A percentile compares a stretch with the other conserved stretches of the same genome.
phyloP scores from a whole-genome alignment of 129 eudicot genomes.

The Deinandra increscens region DNA sequence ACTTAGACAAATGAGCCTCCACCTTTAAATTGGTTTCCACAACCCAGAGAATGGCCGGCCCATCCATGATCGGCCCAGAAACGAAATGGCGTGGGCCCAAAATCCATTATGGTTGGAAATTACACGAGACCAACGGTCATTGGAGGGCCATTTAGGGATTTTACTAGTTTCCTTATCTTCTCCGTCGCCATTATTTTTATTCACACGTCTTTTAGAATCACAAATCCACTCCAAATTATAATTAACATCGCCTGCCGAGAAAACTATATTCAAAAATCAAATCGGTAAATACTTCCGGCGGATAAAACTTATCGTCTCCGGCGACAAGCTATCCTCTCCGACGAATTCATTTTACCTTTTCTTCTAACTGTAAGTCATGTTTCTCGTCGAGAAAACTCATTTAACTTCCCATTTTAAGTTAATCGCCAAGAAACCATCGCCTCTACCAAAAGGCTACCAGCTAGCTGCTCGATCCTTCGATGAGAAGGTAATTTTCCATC shows the following conservation, averaged over 20 bases:
- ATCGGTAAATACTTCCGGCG: background rate
- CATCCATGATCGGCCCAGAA: too few relatives aligned
- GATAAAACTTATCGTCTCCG: background rate
- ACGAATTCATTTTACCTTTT: background rate
- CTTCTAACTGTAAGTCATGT: slow-evolving; percentile 26
- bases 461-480: slow-evolving; percentile 33
- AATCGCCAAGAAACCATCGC: slow-evolving; percentile 25
- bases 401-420: slow-evolving; percentile 35
- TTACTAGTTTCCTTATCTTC: slow-evolving; percentile 22
- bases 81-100: too few relatives aligned
- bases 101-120: too few relatives aligned
- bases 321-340: slow-evolving; percentile 17
- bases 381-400: slow-evolving; percentile 42
- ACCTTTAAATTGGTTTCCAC: too few relatives aligned
- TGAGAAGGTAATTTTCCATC: slow-evolving; percentile 35
- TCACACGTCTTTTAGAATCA: background rate
- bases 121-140: too few relatives aligned
- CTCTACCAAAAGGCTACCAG: slow-evolving; percentile 16
- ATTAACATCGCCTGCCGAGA: background rate
- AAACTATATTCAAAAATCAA: background rate
- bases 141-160: slow-evolving; percentile 25
- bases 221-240: background rate
- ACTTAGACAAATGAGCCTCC: too few relatives aligned
- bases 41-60: too few relatives aligned
- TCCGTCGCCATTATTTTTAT: background rate